Conservation (phyloP, 441 rosid species). For the Flueggea neowawraea region DNA sequence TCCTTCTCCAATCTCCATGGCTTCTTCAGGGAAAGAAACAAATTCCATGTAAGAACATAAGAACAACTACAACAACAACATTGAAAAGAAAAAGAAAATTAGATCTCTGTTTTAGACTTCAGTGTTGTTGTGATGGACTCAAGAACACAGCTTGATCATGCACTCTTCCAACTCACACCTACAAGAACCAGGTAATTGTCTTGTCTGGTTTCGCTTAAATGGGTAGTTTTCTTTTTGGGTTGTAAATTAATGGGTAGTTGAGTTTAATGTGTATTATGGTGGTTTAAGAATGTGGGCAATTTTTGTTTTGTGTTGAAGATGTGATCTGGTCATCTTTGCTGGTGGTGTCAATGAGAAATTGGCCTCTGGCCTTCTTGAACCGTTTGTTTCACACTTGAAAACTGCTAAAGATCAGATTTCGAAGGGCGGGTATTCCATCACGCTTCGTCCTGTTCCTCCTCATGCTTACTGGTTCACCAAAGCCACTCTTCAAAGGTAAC, state of each 20-base stretch:
- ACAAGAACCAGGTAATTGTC: slow-evolving; percentile 82
- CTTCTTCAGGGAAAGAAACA: too few species aligned
- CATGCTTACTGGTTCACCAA: slow-evolving; percentile 79
- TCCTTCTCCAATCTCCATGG: too few species aligned
- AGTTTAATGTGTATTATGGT: neutral
- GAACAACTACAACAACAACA: too few species aligned
- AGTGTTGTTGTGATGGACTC: slow-evolving; percentile 53
- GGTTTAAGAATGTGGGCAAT: neutral
- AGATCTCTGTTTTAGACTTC: too few species aligned
- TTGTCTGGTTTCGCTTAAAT: neutral
- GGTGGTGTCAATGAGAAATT: slow-evolving; percentile 73
- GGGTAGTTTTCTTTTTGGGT: slow-evolving; percentile 5
- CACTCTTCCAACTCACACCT: slow-evolving; percentile 92
- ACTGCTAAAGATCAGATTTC: slow-evolving; percentile 81
- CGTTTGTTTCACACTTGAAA: slow-evolving; percentile 77
- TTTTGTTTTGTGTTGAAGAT: slow-evolving; percentile 35
- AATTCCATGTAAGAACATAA: too few species aligned
- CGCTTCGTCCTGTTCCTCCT: slow-evolving; percentile 48
- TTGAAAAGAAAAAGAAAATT: too few species aligned
- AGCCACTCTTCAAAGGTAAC: slow-evolving; percentile 81
- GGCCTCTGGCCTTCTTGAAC: slow-evolving; percentile 79
- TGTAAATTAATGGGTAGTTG: neutral
- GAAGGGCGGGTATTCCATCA: slow-evolving; percentile 83
- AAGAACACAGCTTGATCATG: slow-evolving; percentile 74
- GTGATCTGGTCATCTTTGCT: slow-evolving; percentile 79